phyloP scores from a whole-genome alignment of 2,329 filamentous ascomycete species.

The Aspergillus sp. region DNA sequence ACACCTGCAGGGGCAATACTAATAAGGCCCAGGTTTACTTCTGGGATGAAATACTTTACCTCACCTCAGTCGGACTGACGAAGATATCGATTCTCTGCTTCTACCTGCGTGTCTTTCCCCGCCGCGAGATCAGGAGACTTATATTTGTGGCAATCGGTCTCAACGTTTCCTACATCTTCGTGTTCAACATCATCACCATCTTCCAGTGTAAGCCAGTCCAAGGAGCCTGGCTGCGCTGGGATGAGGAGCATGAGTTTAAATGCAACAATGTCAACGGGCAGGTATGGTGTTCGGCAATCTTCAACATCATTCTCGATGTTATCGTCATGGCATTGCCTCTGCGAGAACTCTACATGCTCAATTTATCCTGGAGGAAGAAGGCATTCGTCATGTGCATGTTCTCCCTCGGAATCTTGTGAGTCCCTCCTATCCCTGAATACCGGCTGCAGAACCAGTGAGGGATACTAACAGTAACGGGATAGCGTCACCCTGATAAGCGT shows the following conservation, averaged over 20 bases:
- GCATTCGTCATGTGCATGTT: conserved; percentile 37
- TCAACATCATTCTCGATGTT: conserved; percentile 34
- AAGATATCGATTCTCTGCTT: conserved; percentile 37
- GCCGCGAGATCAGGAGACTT: conserved; percentile 30
- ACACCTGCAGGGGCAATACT: not conserved
- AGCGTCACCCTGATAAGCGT: conserved; percentile 49
- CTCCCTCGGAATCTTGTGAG: conserved; percentile 37
- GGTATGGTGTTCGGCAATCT: conserved; percentile 34
- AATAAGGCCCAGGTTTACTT: conserved; percentile 28
- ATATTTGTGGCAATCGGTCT: conserved; percentile 33
- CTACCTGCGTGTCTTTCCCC: conserved; percentile 47
- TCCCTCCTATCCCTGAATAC: not conserved
- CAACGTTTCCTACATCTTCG: conserved; percentile 28
- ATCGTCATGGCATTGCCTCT: conserved; percentile 31
- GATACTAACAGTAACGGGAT: not conserved
- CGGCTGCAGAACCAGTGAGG: no score
- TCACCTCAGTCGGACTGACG: conserved; percentile 32
- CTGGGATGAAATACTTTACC: conserved; percentile 32
- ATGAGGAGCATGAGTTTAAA: conserved; percentile 31
- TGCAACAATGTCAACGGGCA: conserved; percentile 40
- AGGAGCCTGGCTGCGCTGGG: conserved; percentile 45
- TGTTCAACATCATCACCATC: conserved; percentile 36
- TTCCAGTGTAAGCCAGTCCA: conserved; percentile 39
- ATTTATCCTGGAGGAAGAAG: conserved; percentile 31
- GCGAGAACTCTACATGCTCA: conserved; percentile 26